phyloP scores from a whole-genome alignment of 169 alveolate species.

The Amoebophrya sp. region DNA sequence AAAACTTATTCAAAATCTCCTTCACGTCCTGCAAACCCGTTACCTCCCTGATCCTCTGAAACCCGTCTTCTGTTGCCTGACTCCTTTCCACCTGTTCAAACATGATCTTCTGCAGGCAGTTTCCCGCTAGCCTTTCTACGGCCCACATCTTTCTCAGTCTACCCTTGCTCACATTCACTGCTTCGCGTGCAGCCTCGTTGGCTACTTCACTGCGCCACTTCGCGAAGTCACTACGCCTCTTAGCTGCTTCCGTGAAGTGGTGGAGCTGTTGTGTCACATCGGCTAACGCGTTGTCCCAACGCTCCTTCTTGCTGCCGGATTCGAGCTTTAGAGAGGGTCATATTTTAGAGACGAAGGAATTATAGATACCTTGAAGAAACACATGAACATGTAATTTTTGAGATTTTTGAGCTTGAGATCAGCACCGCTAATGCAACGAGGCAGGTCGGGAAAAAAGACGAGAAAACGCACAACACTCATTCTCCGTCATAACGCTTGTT shows the following conservation, averaged over 20 bases:
- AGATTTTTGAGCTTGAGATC: no score
- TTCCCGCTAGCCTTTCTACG: conserved; percentile 23
- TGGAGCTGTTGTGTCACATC: neutral
- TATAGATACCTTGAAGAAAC: no score
- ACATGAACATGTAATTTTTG: no score
- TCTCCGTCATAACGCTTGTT: neutral
- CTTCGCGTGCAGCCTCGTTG: conserved; percentile 22
- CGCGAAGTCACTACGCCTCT: conserved; percentile 20
- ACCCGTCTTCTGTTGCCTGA: conserved; percentile 30
- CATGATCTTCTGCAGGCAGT: conserved; percentile 31
- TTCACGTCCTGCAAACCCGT: conserved; percentile 27
- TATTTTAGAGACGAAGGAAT: no score
- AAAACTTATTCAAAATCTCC: conserved; percentile 15
- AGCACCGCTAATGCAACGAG: neutral
- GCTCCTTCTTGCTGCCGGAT: neutral
- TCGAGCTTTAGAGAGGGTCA: no score
- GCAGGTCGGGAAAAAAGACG: neutral
- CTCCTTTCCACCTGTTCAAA: conserved; percentile 26
- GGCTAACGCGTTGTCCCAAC: neutral
- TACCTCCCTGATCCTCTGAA: conserved; percentile 33
- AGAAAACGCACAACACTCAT: neutral
- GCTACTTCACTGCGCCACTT: conserved; percentile 20
- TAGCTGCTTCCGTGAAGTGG: neutral
- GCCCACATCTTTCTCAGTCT: conserved; percentile 33
- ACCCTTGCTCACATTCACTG: conserved; percentile 6